These are phyloP conservation scores for Calonectria fujianensis DNA, from an alignment of 2,329 filamentous ascomycete species.

Conservation along the genomic window DNA sequence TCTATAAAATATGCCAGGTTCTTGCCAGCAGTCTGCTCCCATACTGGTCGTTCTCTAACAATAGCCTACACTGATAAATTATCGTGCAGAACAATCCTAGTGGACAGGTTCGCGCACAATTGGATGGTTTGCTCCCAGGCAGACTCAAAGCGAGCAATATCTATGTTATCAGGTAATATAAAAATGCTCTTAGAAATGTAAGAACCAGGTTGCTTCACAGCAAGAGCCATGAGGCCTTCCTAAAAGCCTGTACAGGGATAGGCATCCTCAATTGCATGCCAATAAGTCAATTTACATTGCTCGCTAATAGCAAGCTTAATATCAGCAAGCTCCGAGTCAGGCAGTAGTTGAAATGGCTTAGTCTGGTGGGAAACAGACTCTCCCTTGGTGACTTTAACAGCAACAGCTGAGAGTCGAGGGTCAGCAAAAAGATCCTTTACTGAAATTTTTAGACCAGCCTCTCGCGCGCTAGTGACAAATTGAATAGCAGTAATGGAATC, in stretches of 20 bases:
- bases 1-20: background rate
- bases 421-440: constrained; percentile 38
- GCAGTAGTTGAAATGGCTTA: constrained; percentile 5
- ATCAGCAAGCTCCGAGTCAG: background rate
- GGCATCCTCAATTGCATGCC: constrained; percentile 53
- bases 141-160: background rate
- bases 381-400: background rate
- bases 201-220: constrained; percentile 32
- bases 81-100: background rate
- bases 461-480: constrained; percentile 35
- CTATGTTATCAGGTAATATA: constrained; percentile 3
- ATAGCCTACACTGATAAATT: background rate
- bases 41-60: background rate
- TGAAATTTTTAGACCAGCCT: constrained; percentile 20
- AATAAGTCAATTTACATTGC: constrained; percentile 12
- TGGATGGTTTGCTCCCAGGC: constrained; percentile 14
- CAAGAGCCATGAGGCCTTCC: constrained; percentile 57
- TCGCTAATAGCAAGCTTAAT: background rate
- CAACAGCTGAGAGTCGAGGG: constrained; percentile 17
- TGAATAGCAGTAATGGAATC: constrained; percentile 53
- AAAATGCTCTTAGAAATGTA: constrained; percentile 35
- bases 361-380: background rate
- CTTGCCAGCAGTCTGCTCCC: constrained; percentile 1
- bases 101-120: background rate
- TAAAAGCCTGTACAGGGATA: constrained; percentile 62